Conservation (phyloP, 805 yeast genomes). For the Cyberlindnera misumaiensis region DNA sequence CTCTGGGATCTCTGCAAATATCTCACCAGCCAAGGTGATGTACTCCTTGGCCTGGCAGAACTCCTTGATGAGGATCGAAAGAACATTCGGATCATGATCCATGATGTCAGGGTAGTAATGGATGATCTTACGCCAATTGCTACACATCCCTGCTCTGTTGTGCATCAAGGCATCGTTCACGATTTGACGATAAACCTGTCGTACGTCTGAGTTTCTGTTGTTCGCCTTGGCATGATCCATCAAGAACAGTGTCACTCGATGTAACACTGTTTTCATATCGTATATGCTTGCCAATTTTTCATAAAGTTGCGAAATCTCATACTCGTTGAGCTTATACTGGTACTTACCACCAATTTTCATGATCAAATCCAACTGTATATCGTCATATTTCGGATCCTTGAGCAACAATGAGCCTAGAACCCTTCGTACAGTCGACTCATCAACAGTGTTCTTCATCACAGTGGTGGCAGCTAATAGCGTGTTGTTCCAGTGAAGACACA, state of each 20-base stretch:
- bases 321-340: slow-evolving; percentile 8
- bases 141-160: slow-evolving; percentile 17
- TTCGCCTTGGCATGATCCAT: slow-evolving; percentile 6
- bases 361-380: slow-evolving; percentile 12
- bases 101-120: slow-evolving; percentile 8
- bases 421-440: not conserved
- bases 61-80: slow-evolving; percentile 10
- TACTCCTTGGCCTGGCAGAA: slow-evolving; percentile 12
- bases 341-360: slow-evolving; percentile 9
- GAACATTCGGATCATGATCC: slow-evolving; percentile 13
- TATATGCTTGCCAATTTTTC: slow-evolving; percentile 8
- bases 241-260: slow-evolving; percentile 7
- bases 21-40: slow-evolving; percentile 11
- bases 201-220: slow-evolving; percentile 4
- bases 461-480: slow-evolving; percentile 7
- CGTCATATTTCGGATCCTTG: slow-evolving; percentile 19
- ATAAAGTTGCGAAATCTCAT: slow-evolving; percentile 11
- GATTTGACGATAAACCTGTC: slow-evolving; percentile 10
- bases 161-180: slow-evolving; percentile 10
- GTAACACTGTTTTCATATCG: slow-evolving; percentile 4
- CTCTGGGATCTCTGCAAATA: slow-evolving; percentile 13
- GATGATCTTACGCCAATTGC: slow-evolving; percentile 15
- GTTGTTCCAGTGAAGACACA: slow-evolving; percentile 11
- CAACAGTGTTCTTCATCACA: slow-evolving; percentile 2
- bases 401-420: slow-evolving; percentile 10